Evolutionary conservation across 805 yeast genomes (phyloP), one percentile per base, ranked within the genome.

Genomic region (Lipomyces orientalis): DNA sequence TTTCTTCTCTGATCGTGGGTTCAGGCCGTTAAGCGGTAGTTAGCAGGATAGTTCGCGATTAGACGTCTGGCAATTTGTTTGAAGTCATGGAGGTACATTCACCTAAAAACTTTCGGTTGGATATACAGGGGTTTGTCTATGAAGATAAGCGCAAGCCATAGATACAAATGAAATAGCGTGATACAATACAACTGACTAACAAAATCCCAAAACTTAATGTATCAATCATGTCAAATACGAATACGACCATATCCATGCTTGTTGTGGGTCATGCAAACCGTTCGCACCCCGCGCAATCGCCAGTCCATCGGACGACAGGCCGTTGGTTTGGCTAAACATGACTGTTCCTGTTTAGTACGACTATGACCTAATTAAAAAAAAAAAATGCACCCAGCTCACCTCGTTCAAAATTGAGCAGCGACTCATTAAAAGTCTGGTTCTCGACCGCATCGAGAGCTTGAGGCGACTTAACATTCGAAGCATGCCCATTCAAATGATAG

Each of bases 201-300:
- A 19, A 19, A 37, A 43, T 43, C n/a, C 22, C 16, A 43, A 16
- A 43, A 16, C 49, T 9, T 43, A 43, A 0, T 14, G 3, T 43
- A n/a, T 43, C 19, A 16, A 43, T 43, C 25, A 43, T 43, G 49
- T 43, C 49, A 43, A 43, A 43, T 43, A 43, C 10, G 49, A 43
- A n/a, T 43, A 43, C 4, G 68, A 54, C 69, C 69, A 65, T n/a
- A 65, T 65, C 69, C 69, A 65, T 33, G 66, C 69, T 46, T 62
- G 65, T 31, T 58, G 69, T 35, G 69, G 69, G 29, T 64, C 63
- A 7, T 60, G 58, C 4, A 29, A 39, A 6, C 51, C 46, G n/a
- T 49, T 61, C 8, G 61, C 58, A 22, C 35, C 14, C 61, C 61
- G 29, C 16, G 33, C 19, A 1, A 33, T 31, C 19, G 37, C 43